phyloP scores from a whole-genome alignment of 2,329 filamentous ascomycete species.

The Colletotrichum musae region DNA sequence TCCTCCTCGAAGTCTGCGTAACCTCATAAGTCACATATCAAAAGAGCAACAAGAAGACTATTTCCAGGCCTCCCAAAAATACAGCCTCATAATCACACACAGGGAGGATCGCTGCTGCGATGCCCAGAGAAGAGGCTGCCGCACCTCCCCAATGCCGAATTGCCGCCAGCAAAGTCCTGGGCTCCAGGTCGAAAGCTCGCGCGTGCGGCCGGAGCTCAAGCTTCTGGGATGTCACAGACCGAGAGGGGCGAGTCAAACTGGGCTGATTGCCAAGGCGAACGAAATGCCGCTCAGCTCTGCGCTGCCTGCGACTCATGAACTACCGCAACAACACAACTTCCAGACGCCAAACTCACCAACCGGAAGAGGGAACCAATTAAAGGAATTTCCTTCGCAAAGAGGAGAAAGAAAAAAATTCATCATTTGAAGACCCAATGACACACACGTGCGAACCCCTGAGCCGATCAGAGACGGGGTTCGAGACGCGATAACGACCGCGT shows the following conservation, averaged over 20 bases:
- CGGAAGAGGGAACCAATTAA: background rate
- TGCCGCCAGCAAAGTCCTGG: background rate
- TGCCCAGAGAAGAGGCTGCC: background rate
- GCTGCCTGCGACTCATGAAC: background rate
- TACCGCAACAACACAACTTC: background rate
- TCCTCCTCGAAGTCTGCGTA: no score
- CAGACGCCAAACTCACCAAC: no score
- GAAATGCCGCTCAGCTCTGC: conserved; percentile 17
- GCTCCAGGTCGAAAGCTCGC: background rate
- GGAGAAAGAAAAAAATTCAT: background rate
- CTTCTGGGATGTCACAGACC: background rate
- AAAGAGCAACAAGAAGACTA: background rate
- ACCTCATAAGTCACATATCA: no score
- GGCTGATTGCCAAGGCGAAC: conserved; percentile 36
- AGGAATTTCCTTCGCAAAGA: background rate
- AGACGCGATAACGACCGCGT: background rate
- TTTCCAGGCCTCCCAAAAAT: background rate
- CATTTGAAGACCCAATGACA: background rate
- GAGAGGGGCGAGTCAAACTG: conserved; percentile 31
- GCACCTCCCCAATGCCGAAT: background rate
- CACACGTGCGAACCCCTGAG: background rate
- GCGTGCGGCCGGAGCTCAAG: background rate
- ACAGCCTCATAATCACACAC: background rate
- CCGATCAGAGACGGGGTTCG: conserved; percentile 12
- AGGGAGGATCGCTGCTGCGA: background rate